Base-by-base conservation (phyloP, 2,329 filamentous ascomycete genomes). In the Monilinia fructigena region DNA sequence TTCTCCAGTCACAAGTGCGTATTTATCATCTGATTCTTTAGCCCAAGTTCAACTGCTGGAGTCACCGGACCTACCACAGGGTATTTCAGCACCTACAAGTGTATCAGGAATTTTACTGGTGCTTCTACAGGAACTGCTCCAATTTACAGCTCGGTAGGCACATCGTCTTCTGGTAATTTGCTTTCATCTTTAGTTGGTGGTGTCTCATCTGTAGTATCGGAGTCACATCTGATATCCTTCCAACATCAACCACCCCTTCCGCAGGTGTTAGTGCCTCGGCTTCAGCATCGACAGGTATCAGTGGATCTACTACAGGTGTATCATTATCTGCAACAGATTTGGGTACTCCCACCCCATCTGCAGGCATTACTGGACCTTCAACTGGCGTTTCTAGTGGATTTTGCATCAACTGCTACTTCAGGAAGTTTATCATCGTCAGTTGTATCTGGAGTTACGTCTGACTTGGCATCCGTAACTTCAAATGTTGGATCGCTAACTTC, bases 1-100 rank as follows among this genome's bases (percentile, higher is more conserved):
- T 7, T 65, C 66, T 47, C 45, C 63, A 58, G 14, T 67, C 35
- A 68, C 64, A 18, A 66, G 45, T 54, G 60, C 59, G n/a, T 48
- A 7, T 60, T 38, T 62, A 14, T 28, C 55, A 53, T 35, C 64
- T 14, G 50, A 40, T 23, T 26, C 63, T 8, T 59, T 31, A 16
- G n/a, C 18, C 7, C 16, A 47, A 47, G 16, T 18, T 53, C 55
- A 20, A 55, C 11, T 55, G 40, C 42, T 40, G 50, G 47, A 26
- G 20, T 59, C 31, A 56, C 56, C 16, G 35, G 53, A 38, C 40
- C 62, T n/a, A 16, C 62, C 18, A 59, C 61, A 28, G 47, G 62
- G 60, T 16, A 28, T 20, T 14, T 64, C 52, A 16, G 31, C 42
- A 50, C 45, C 54, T 31, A 54, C 48, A 28, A n/a, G 40, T 55